phyloP scores from a whole-genome alignment of 257 asterid species.

The Nicotiana tabacum region DNA sequence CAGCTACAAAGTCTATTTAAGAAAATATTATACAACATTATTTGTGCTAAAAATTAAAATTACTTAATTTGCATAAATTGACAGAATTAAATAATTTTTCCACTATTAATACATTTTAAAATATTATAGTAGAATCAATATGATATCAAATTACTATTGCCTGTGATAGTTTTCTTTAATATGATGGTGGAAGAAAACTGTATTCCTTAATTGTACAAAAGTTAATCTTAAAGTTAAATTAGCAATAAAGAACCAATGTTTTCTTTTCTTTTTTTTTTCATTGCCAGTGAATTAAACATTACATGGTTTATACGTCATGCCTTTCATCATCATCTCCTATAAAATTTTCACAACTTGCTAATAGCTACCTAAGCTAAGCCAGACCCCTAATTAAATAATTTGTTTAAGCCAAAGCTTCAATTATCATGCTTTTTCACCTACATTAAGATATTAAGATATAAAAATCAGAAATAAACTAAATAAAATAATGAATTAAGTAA shows the following conservation, averaged over 20 bases:
- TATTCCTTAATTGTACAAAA: background rate
- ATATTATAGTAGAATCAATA: too few species aligned
- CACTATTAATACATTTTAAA: too few species aligned
- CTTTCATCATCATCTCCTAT: slow-evolving; percentile 14
- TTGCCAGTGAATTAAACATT: background rate
- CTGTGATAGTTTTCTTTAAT: background rate
- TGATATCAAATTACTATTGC: too few species aligned
- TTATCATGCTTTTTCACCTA: background rate
- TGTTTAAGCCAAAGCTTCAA: slow-evolving; percentile 4
- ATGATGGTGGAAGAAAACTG: background rate
- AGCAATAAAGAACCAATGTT: background rate
- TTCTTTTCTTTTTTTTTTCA: background rate
- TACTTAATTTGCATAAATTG: too few species aligned
- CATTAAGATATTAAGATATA: background rate
- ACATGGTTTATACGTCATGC: slow-evolving; percentile 8
- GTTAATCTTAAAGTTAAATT: background rate
- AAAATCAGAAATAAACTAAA: background rate
- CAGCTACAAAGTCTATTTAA: too few species aligned
- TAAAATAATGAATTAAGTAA: too few species aligned
- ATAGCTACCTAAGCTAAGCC: background rate
- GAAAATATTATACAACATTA: too few species aligned
- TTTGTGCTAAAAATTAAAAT: too few species aligned
- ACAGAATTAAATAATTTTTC: too few species aligned
- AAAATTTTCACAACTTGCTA: background rate
- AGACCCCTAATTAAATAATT: background rate